Conservation (phyloP, 352 stramenopile species). For the Elongisporangium undulatum region DNA sequence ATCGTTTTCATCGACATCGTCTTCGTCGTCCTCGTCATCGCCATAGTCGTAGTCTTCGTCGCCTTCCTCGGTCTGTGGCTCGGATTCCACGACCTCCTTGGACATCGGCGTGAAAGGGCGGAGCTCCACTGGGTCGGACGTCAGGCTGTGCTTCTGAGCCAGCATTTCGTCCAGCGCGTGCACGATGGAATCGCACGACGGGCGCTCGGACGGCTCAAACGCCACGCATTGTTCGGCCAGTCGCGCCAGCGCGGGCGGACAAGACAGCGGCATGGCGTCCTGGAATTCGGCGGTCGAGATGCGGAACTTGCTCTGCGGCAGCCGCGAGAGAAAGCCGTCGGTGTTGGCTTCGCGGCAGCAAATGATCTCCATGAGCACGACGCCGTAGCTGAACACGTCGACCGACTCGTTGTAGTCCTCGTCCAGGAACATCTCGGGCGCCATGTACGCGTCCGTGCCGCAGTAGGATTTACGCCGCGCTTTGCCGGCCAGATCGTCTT, state of each 20-base stretch:
- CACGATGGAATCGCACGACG: slow-evolving; percentile 41
- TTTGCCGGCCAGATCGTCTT: slow-evolving; percentile 23
- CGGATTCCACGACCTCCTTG: slow-evolving; percentile 28
- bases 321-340: slow-evolving; percentile 74
- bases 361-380: slow-evolving; percentile 86
- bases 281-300: slow-evolving; percentile 61
- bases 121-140: slow-evolving; percentile 29
- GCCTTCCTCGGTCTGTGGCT: slow-evolving; percentile 57
- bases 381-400: slow-evolving; percentile 82
- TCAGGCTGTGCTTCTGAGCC: slow-evolving; percentile 17
- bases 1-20: slow-evolving; percentile 26
- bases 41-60: slow-evolving; percentile 46
- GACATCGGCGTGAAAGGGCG: slow-evolving; percentile 47
- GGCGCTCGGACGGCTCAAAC: slow-evolving; percentile 72
- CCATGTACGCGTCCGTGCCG: slow-evolving; percentile 84
- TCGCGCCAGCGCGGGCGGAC: slow-evolving; percentile 45
- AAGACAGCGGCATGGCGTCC: slow-evolving; percentile 52
- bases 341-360: slow-evolving; percentile 78
- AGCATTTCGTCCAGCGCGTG: slow-evolving; percentile 38
- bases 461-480: slow-evolving; percentile 81
- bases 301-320: slow-evolving; percentile 82
- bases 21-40: slow-evolving; percentile 47
- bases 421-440: slow-evolving; percentile 79
- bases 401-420: slow-evolving; percentile 84
- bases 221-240: slow-evolving; percentile 70